phyloP scores from a whole-genome alignment of 2,329 filamentous ascomycete species.

The Fusarium albidum region DNA sequence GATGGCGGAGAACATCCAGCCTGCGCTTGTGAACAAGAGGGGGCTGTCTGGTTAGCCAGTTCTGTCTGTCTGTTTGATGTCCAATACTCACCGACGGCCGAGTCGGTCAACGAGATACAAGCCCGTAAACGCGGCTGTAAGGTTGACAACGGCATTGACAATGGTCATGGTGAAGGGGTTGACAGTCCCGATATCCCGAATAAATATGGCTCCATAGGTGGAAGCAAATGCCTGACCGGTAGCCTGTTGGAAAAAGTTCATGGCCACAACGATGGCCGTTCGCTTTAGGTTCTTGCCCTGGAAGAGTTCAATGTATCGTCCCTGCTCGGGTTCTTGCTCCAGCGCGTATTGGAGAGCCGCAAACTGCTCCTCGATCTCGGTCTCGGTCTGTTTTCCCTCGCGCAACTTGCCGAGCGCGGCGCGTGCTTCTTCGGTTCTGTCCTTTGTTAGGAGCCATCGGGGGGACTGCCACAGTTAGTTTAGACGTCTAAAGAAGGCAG shows the following conservation, averaged over 20 bases:
- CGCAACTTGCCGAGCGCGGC: slow-evolving; percentile 5
- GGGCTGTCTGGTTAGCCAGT: background rate
- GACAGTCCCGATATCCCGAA: slow-evolving; percentile 33
- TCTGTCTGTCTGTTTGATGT: background rate
- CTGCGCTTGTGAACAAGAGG: slow-evolving; percentile 22
- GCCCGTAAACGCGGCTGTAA: slow-evolving; percentile 8
- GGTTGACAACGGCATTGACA: slow-evolving; percentile 34
- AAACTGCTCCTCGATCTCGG: background rate
- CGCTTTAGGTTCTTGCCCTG: slow-evolving; percentile 21
- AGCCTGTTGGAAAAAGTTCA: slow-evolving; percentile 31
- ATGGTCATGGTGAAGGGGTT: slow-evolving; percentile 40
- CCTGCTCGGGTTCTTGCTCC: background rate
- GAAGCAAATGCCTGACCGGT: slow-evolving; percentile 35
- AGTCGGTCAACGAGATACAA: slow-evolving; percentile 1
- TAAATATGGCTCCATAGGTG: slow-evolving; percentile 34
- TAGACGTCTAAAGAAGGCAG: background rate
- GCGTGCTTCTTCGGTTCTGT: slow-evolving; percentile 13
- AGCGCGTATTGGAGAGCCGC: background rate
- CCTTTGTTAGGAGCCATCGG: slow-evolving; percentile 23
- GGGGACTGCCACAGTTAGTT: slow-evolving; percentile 14
- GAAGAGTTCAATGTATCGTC: slow-evolving; percentile 17
- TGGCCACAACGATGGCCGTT: slow-evolving; percentile 16
- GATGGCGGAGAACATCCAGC: slow-evolving; percentile 34
- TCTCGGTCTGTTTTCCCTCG: background rate
- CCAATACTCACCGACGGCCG: background rate